phyloP scores from a whole-genome alignment of 148 eudicot genomes.

The Nyssa sinensis region DNA sequence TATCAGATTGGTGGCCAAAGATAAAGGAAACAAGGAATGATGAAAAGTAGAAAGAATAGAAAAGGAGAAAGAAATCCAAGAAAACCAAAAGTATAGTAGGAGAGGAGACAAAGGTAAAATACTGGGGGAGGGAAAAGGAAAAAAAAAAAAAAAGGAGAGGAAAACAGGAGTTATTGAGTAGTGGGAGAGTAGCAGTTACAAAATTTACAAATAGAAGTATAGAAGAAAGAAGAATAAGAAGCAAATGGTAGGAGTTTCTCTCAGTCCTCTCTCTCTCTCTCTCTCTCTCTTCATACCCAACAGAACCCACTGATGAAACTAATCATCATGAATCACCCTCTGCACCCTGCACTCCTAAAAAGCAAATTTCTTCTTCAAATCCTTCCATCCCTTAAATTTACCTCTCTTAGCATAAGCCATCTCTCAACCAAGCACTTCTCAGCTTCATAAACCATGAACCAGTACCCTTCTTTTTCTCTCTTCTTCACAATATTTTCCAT shows the following conservation, averaged over 20 bases:
- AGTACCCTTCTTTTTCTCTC: slow-evolving; percentile 17
- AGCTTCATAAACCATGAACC: slow-evolving; percentile 41
- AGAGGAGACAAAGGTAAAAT: slow-evolving; percentile 12
- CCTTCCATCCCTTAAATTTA: slow-evolving; percentile 54
- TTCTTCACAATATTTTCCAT: slow-evolving; percentile 8
- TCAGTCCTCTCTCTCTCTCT: too few relatives aligned
- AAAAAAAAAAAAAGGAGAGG: slow-evolving; percentile 11
- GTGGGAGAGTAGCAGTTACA: background rate
- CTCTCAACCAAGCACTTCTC: slow-evolving; percentile 10
- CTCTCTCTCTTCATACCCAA: slow-evolving; percentile 39
- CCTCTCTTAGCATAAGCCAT: slow-evolving; percentile 27
- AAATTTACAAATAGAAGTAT: background rate
- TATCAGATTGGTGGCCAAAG: slow-evolving; percentile 54
- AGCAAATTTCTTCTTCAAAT: slow-evolving; percentile 39
- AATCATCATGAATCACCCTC: slow-evolving; percentile 70
- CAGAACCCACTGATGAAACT: slow-evolving; percentile 42
- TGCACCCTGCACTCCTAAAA: slow-evolving; percentile 62
- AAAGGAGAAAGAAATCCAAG: slow-evolving; percentile 39
- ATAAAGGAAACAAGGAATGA: slow-evolving; percentile 72
- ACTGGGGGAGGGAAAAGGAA: slow-evolving; percentile 2
- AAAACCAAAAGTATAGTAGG: slow-evolving; percentile 21
- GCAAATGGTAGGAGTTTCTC: slow-evolving; percentile 6
- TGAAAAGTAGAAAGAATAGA: slow-evolving; percentile 60
- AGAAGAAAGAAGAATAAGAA: slow-evolving; percentile 6
- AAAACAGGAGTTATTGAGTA: background rate